Evolutionary conservation across 2,329 filamentous ascomycete species (phyloP).

Genomic region (Macrophomina phaseolina): DNA sequence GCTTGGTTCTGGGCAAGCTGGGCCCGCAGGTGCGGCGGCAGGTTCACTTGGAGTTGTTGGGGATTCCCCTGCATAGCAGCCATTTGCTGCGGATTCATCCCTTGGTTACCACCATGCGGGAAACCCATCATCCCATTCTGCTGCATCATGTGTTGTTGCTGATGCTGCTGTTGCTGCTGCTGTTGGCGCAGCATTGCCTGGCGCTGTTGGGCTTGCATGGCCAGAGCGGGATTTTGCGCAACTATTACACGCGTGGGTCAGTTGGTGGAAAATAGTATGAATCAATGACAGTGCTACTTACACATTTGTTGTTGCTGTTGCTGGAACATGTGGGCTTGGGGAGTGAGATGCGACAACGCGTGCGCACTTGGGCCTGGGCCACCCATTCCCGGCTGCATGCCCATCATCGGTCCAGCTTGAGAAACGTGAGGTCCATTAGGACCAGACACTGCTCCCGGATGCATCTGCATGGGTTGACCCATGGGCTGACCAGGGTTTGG

Average conservation of each 20-base stretch:
- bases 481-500: constrained; percentile 75
- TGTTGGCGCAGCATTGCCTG: constrained; percentile 53
- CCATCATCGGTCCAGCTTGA: constrained; percentile 75
- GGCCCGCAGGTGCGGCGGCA: constrained; percentile 47
- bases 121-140: constrained; percentile 62
- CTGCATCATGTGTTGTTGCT: constrained; percentile 50
- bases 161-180: constrained; percentile 60
- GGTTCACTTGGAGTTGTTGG: constrained; percentile 47
- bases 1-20: constrained; percentile 36
- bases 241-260: neutral
- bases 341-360: constrained; percentile 74
- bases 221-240: constrained; percentile 42
- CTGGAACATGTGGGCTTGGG: constrained; percentile 63
- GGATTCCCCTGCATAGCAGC: constrained; percentile 53
- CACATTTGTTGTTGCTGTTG: constrained; percentile 45
- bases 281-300: neutral
- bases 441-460: constrained; percentile 71
- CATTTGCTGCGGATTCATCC: constrained; percentile 59
- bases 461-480: constrained; percentile 72
- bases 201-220: constrained; percentile 53
- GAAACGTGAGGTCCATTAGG: constrained; percentile 74
- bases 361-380: constrained; percentile 67
- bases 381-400: constrained; percentile 71
- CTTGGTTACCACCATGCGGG: constrained; percentile 59
- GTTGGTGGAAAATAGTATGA: neutral